Percentiles rank a stretch among this genome's conserved stretches.
These are phyloP conservation scores for Scleroderma citrinum DNA, from an alignment of 768 basidiomycete species.

Conservation along the genomic window DNA sequence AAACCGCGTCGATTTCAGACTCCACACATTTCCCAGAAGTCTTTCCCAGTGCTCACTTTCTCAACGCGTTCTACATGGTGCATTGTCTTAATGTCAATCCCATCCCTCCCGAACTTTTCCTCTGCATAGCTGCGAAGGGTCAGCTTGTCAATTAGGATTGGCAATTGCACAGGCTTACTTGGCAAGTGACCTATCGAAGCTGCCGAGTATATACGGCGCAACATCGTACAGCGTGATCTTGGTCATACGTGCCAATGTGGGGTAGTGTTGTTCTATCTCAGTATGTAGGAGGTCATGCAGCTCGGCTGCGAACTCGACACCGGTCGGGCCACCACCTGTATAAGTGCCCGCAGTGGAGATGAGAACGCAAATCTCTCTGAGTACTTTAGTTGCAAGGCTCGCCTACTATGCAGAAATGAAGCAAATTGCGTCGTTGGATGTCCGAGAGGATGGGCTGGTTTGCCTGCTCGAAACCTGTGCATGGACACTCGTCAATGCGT, in stretches of 20 bases:
- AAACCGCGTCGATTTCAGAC: slow-evolving; percentile 8
- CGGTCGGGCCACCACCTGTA: slow-evolving; percentile 69
- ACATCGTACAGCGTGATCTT: slow-evolving; percentile 81
- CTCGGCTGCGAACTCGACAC: slow-evolving; percentile 82
- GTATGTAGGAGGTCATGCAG: slow-evolving; percentile 69
- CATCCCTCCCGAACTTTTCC: slow-evolving; percentile 66
- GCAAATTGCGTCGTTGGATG: slow-evolving; percentile 62
- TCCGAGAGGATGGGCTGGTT: slow-evolving; percentile 76
- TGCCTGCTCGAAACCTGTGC: slow-evolving; percentile 75
- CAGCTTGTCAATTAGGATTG: not conserved
- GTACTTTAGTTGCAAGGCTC: slow-evolving; percentile 17
- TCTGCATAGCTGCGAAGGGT: slow-evolving; percentile 49
- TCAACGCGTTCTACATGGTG: slow-evolving; percentile 71
- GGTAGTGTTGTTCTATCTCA: slow-evolving; percentile 59
- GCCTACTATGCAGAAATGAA: slow-evolving; percentile 87
- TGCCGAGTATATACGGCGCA: slow-evolving; percentile 67
- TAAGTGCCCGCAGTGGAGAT: slow-evolving; percentile 1
- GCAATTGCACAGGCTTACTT: slow-evolving; percentile 33
- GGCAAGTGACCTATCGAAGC: slow-evolving; percentile 63
- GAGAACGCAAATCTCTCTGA: not conserved
- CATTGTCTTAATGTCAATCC: slow-evolving; percentile 64
- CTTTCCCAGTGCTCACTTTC: slow-evolving; percentile 34
- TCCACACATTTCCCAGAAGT: slow-evolving; percentile 8
- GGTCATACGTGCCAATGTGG: slow-evolving; percentile 54
- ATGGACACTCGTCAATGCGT: not conserved